phyloP scores from a whole-genome alignment of 2,329 filamentous ascomycete genomes.

The Sclerotinia borealis region DNA sequence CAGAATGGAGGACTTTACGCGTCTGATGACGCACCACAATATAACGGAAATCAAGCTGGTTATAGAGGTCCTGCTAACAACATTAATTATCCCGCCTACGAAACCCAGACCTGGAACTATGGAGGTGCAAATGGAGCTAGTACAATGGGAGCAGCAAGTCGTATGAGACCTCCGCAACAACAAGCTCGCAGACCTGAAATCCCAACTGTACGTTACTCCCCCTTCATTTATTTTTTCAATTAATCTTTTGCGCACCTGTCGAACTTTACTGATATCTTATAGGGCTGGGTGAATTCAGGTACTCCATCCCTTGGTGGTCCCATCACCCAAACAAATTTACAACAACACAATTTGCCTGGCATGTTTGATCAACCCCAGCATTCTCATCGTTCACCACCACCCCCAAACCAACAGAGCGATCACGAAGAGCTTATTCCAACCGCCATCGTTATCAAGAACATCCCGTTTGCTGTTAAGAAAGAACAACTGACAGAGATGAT shows the following conservation, averaged over 20 bases:
- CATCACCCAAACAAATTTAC: constrained; percentile 4
- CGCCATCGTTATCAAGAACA: constrained; percentile 99
- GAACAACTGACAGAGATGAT: constrained; percentile 90
- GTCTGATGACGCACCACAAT: constrained; percentile 55
- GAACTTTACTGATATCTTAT: neutral
- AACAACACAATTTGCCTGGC: constrained; percentile 22
- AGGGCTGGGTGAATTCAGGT: constrained; percentile 44
- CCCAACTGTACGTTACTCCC: constrained; percentile 60
- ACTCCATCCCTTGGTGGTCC: constrained; percentile 38
- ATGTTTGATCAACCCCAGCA: constrained; percentile 21
- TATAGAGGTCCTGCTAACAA: constrained; percentile 21
- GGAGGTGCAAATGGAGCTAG: constrained; percentile 53
- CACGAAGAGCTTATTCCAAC: constrained; percentile 89
- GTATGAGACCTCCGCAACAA: constrained; percentile 44
- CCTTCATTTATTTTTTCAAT: neutral
- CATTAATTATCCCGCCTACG: constrained; percentile 53
- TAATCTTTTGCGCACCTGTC: constrained; percentile 21
- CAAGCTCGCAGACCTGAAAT: constrained; percentile 54
- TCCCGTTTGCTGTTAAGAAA: constrained; percentile 96
- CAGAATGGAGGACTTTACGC: constrained; percentile 55
- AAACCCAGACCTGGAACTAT: constrained; percentile 77
- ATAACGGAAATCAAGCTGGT: constrained; percentile 39
- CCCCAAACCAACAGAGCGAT: constrained; percentile 16
- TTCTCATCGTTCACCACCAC: constrained; percentile 20
- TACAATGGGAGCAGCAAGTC: constrained; percentile 56